Conservation (phyloP, 352 stramenopile genomes). For the Pythium myriotylum region DNA sequence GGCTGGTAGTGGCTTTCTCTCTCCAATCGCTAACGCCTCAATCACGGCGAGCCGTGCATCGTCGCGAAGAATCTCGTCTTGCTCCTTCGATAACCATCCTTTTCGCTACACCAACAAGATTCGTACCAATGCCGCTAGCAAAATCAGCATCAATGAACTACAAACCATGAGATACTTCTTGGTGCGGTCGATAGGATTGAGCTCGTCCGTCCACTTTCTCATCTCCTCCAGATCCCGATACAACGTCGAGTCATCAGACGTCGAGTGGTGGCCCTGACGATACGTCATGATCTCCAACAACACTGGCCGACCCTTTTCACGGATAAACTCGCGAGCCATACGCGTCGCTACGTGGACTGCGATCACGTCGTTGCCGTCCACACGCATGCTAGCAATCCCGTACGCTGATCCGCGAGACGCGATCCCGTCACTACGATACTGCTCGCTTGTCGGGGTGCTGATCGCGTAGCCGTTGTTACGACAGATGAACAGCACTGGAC, state of each 20-base stretch:
- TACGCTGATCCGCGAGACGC: constrained; percentile 93
- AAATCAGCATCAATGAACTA: too few species aligned
- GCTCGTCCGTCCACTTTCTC: constrained; percentile 88
- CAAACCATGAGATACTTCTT: constrained; percentile 90
- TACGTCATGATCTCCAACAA: constrained; percentile 99
- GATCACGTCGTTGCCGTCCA: constrained; percentile 98
- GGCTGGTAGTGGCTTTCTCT: constrained; percentile 87
- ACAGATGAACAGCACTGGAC: constrained; percentile 97
- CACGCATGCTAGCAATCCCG: constrained; percentile 96
- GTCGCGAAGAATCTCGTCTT: constrained; percentile 82
- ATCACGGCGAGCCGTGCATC: constrained; percentile 89
- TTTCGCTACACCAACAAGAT: constrained; percentile 66
- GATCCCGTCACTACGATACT: constrained; percentile 98
- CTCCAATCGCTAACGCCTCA: constrained; percentile 84
- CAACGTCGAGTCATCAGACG: constrained; percentile 96
- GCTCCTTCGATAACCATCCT: constrained; percentile 88
- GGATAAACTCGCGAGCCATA: constrained; percentile 89
- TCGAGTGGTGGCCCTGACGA: constrained; percentile 97
- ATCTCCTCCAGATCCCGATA: constrained; percentile 95
- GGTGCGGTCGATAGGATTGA: constrained; percentile 91
- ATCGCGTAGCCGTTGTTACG: constrained; percentile 99
- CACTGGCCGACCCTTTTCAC: constrained; percentile 90
- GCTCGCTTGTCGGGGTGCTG: constrained; percentile 93
- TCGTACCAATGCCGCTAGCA: too few species aligned
- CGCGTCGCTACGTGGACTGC: constrained; percentile 94